Conservation (phyloP, 2,329 filamentous ascomycete genomes). For the Anthostomella pinea region DNA sequence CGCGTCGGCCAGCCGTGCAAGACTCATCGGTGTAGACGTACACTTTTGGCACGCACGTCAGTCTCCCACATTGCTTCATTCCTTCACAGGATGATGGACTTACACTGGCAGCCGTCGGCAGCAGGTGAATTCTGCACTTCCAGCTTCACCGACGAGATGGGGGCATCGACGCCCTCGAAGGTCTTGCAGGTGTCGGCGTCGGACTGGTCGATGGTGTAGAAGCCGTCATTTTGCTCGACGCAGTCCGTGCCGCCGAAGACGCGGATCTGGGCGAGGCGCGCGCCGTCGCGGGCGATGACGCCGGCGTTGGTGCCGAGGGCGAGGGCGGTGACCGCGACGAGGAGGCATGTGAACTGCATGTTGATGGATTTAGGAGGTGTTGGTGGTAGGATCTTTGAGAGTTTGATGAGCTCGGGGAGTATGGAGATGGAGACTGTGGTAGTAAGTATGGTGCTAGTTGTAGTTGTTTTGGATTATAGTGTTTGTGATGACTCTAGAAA, state of each 20-base stretch:
- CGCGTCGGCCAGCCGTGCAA: constrained; percentile 9
- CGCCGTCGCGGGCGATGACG: constrained; percentile 18
- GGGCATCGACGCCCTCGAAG: constrained; percentile 48
- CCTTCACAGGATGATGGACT: constrained; percentile 7
- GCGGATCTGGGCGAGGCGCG: constrained; percentile 28
- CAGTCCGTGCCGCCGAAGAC: constrained; percentile 25
- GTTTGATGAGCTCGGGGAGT: not conserved
- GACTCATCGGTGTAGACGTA: constrained; percentile 14
- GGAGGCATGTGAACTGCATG: constrained; percentile 28
- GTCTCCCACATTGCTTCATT: not conserved
- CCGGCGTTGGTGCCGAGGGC: constrained; percentile 20
- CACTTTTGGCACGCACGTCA: constrained; percentile 9
- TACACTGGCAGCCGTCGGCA: constrained; percentile 24
- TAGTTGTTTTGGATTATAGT: too few species aligned
- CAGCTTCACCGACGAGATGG: constrained; percentile 18
- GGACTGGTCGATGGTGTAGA: constrained; percentile 25
- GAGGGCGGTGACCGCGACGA: constrained; percentile 20
- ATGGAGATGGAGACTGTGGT: constrained; percentile 1
- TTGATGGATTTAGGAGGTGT: constrained; percentile 13
- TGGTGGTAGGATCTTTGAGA: too few species aligned
- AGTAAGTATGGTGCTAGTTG: not conserved
- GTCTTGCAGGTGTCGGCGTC: constrained; percentile 27
- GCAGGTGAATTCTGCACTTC: constrained; percentile 16
- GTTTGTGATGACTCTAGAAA: too few species aligned
- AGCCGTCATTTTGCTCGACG: constrained; percentile 23